A percentile compares a stretch with the other conserved stretches of the same genome.
Evolutionary conservation across 768 basidiomycete genomes (phyloP).

Genomic region (Trametes punicea): DNA sequence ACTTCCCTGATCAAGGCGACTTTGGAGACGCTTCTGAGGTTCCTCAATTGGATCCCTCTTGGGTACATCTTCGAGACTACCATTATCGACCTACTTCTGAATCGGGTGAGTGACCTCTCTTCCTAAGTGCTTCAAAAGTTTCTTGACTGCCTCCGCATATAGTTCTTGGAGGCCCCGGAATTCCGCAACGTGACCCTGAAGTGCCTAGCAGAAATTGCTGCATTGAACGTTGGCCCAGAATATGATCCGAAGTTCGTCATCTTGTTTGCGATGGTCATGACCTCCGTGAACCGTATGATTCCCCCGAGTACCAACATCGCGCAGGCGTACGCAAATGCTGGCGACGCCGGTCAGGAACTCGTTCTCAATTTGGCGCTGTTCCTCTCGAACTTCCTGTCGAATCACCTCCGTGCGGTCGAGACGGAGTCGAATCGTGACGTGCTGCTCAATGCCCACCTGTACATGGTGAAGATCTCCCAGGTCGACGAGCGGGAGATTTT

Average conservation of each 20-base stretch:
- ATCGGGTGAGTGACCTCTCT: constrained; percentile 58
- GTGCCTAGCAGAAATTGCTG: constrained; percentile 95
- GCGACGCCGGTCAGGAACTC: constrained; percentile 93
- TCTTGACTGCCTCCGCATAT: constrained; percentile 16
- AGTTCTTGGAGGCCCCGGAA: constrained; percentile 96
- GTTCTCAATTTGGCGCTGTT: constrained; percentile 97
- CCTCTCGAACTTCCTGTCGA: constrained; percentile 92
- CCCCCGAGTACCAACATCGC: constrained; percentile 94
- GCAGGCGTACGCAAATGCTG: constrained; percentile 83
- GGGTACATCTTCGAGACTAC: constrained; percentile 99
- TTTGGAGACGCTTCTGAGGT: constrained; percentile 89
- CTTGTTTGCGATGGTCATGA: constrained; percentile 98
- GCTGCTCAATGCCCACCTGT: constrained; percentile 92
- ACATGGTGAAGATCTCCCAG: constrained; percentile 97
- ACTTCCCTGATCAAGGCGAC: constrained; percentile 91
- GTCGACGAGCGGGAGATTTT: constrained; percentile 99
- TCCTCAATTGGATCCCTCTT: constrained; percentile 98
- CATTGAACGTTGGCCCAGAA: constrained; percentile 90
- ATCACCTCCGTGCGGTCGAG: constrained; percentile 92
- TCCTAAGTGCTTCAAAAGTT: constrained; percentile 13
- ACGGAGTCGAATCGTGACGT: constrained; percentile 88
- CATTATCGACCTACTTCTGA: constrained; percentile 90
- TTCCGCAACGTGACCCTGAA: constrained; percentile 97
- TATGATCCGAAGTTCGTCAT: constrained; percentile 98
- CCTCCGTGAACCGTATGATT: constrained; percentile 93